Evolutionary conservation across 2,329 filamentous ascomycete species (phyloP).

Genomic region (Botrytis squamosa): DNA sequence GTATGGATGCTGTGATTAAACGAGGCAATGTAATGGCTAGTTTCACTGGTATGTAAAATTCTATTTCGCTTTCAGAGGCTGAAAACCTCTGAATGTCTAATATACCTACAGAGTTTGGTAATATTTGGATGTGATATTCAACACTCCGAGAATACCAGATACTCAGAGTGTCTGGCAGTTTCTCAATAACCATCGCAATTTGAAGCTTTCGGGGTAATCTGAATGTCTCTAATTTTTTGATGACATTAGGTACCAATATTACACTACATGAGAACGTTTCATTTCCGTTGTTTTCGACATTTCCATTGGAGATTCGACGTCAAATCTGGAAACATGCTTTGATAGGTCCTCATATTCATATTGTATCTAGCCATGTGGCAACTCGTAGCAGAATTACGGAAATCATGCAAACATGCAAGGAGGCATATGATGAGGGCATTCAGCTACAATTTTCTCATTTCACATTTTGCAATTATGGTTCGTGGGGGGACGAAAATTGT

Average conservation of each 20-base stretch:
- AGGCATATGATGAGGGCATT: slow-evolving; percentile 1
- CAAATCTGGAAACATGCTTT: slow-evolving; percentile 9
- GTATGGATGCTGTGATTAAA: not conserved
- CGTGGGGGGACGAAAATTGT: not conserved
- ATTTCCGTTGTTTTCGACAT: not conserved
- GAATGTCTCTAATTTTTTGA: not conserved
- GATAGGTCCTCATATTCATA: not conserved
- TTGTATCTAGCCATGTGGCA: not conserved
- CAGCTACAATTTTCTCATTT: slow-evolving; percentile 3
- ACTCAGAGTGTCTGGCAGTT: not conserved
- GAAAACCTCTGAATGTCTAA: not conserved
- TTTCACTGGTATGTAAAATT: too few species aligned
- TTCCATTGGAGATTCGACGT: not conserved
- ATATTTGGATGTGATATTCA: not conserved
- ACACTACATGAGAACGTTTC: not conserved
- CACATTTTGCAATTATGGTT: not conserved
- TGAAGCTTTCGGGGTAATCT: not conserved
- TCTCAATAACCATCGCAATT: not conserved
- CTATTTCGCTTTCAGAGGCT: not conserved
- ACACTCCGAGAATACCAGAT: not conserved
- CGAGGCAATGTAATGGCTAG: too few species aligned
- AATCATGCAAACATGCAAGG: slow-evolving; percentile 6
- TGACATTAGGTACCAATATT: not conserved
- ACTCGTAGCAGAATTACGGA: slow-evolving; percentile 9
- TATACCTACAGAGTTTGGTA: not conserved